Conservation (phyloP, 2,329 filamentous ascomycete genomes). For the Talaromyces sp. region DNA sequence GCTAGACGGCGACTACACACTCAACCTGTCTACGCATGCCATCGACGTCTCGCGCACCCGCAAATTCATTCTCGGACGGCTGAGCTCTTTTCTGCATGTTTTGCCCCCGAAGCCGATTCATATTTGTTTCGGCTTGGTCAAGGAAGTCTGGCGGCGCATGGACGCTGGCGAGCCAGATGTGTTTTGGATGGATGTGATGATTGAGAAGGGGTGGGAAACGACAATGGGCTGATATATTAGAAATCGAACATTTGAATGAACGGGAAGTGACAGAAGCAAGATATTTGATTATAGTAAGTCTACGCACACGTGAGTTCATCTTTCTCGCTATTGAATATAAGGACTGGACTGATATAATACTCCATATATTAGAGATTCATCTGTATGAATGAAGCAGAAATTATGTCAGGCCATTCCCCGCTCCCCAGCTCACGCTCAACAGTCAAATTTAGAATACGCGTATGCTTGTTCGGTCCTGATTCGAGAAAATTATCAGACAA, state of each 20-base stretch:
- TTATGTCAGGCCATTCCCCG: not conserved
- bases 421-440: not conserved
- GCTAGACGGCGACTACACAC: conserved; percentile 20
- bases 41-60: conserved; percentile 45
- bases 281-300: too few species aligned
- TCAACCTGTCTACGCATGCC: conserved; percentile 29
- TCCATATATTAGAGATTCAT: too few species aligned
- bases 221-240: conserved; percentile 39
- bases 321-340: too few species aligned
- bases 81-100: conserved; percentile 41
- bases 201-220: conserved; percentile 52
- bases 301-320: too few species aligned
- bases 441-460: not conserved
- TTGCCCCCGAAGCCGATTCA: conserved; percentile 48
- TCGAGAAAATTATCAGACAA: not conserved
- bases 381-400: not conserved
- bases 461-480: not conserved
- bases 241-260: too few species aligned
- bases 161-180: conserved; percentile 41
- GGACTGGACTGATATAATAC: too few species aligned
- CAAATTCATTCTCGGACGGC: conserved; percentile 44
- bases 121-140: conserved; percentile 45
- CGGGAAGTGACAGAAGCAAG: too few species aligned
- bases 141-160: conserved; percentile 48
- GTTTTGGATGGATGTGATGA: conserved; percentile 54